A percentile compares a stretch with the other conserved stretches of the same genome.
Evolutionary conservation across 441 rosid species (phyloP).

Genomic region (Gossypium schwendimanii): DNA sequence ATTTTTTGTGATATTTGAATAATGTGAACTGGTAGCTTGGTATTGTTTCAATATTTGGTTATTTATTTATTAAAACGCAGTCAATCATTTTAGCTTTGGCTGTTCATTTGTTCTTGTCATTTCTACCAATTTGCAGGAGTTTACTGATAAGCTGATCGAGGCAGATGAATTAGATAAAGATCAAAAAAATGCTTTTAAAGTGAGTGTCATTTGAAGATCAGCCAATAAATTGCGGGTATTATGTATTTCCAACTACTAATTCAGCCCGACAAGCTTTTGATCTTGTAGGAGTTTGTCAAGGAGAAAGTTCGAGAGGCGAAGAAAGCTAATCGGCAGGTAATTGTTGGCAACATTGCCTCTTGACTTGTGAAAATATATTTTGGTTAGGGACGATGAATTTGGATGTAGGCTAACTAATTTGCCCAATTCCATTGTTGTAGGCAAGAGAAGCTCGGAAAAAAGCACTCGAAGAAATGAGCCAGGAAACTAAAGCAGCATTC

Average conservation of each 20-base stretch:
- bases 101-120: not conserved
- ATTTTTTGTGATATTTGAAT: not conserved
- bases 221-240: not conserved
- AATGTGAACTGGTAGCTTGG: not conserved
- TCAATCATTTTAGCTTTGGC: not conserved
- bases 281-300: slow-evolving; percentile 59
- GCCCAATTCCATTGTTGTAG: slow-evolving; percentile 24
- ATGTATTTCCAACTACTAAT: not conserved
- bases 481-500: slow-evolving; percentile 48
- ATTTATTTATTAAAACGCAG: not conserved
- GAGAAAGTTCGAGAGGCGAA: slow-evolving; percentile 81
- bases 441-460: slow-evolving; percentile 69
- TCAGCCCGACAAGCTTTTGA: slow-evolving; percentile 1
- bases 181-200: slow-evolving; percentile 80
- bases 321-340: slow-evolving; percentile 78
- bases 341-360: not conserved
- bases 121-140: slow-evolving; percentile 42
- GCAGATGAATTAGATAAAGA: slow-evolving; percentile 59
- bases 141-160: slow-evolving; percentile 46
- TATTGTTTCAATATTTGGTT: not conserved
- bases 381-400: not conserved
- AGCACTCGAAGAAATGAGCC: slow-evolving; percentile 57
- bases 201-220: slow-evolving; percentile 17
- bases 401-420: not conserved
- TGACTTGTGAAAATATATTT: not conserved